Evolutionary conservation across 2,329 filamentous ascomycete species (phyloP).

Genomic region (Talaromyces sp.): DNA sequence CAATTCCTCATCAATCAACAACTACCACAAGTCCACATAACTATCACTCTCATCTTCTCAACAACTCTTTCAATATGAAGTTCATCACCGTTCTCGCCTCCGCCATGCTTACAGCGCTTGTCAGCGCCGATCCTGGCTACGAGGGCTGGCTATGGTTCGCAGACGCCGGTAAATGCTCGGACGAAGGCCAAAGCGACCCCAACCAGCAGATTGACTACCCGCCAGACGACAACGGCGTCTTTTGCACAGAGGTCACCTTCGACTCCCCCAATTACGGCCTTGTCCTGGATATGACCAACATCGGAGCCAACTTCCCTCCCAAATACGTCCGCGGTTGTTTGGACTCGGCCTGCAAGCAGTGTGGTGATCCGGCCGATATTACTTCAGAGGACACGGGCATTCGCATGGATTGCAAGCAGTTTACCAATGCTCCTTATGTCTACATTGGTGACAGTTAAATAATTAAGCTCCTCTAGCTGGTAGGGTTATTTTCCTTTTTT

Average conservation of each 20-base stretch:
- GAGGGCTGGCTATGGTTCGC: background rate
- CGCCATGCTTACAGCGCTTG: background rate
- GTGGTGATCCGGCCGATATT: background rate
- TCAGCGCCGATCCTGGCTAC: background rate
- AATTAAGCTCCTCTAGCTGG: background rate
- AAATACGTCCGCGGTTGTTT: background rate
- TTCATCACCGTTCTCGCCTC: background rate
- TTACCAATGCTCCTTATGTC: background rate
- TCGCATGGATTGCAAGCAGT: background rate
- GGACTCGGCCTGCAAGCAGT: background rate
- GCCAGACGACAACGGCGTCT: background rate
- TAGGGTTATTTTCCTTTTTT: background rate
- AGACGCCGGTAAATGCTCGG: background rate
- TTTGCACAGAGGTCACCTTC: background rate
- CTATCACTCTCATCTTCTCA: no score
- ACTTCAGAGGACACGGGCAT: background rate
- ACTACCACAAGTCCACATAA: no score
- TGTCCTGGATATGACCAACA: background rate
- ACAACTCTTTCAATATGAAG: background rate
- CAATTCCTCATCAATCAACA: background rate
- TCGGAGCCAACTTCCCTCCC: background rate
- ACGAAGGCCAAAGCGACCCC: background rate
- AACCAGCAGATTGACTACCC: background rate
- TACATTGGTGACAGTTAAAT: background rate
- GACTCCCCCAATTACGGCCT: background rate